Percentiles rank a stretch among this genome's conserved stretches.
phyloP scores from a whole-genome alignment of 1,139 yeast genomes.

The Kurtzmaniella quercitrusa region DNA sequence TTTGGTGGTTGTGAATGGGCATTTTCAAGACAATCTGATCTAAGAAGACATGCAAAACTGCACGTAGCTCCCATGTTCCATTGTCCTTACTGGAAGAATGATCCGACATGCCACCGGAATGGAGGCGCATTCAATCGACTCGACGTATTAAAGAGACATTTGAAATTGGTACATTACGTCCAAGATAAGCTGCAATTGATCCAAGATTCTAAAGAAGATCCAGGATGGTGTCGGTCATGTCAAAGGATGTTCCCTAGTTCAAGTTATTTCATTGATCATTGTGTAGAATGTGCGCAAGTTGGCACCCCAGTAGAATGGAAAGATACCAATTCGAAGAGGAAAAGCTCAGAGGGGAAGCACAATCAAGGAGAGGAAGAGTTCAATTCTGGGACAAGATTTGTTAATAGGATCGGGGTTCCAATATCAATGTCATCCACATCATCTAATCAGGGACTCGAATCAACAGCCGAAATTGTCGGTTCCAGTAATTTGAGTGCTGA shows the following conservation, averaged over 20 bases:
- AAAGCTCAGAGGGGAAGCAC: not conserved
- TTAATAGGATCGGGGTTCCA: not conserved
- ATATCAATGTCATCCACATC: too few relatives aligned
- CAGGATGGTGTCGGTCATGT: constrained; percentile 66
- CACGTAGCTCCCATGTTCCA: constrained; percentile 62
- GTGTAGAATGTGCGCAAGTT: constrained; percentile 54
- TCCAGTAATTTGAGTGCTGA: not conserved
- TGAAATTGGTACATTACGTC: constrained; percentile 61
- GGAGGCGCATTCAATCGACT: constrained; percentile 69
- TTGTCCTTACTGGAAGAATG: constrained; percentile 68
- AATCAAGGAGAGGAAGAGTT: not conserved
- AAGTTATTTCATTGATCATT: constrained; percentile 61
- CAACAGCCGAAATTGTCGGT: too few relatives aligned
- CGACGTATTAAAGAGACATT: constrained; percentile 68
- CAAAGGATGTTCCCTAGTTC: constrained; percentile 54
- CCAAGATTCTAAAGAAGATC: constrained; percentile 32
- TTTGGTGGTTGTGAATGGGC: constrained; percentile 61
- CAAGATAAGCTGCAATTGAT: constrained; percentile 36
- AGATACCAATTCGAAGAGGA: constrained; percentile 1
- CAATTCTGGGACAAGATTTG: not conserved
- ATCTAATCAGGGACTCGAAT: too few relatives aligned
- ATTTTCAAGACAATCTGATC: constrained; percentile 62
- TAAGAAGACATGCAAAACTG: constrained; percentile 60
- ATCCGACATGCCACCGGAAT: constrained; percentile 66
- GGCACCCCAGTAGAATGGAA: constrained; percentile 27